Percentiles rank a stretch among this genome's conserved stretches.
These are phyloP conservation scores for Chlorella sorokiniana DNA, from an alignment of 139 green algal species.

Conservation along the genomic window DNA sequence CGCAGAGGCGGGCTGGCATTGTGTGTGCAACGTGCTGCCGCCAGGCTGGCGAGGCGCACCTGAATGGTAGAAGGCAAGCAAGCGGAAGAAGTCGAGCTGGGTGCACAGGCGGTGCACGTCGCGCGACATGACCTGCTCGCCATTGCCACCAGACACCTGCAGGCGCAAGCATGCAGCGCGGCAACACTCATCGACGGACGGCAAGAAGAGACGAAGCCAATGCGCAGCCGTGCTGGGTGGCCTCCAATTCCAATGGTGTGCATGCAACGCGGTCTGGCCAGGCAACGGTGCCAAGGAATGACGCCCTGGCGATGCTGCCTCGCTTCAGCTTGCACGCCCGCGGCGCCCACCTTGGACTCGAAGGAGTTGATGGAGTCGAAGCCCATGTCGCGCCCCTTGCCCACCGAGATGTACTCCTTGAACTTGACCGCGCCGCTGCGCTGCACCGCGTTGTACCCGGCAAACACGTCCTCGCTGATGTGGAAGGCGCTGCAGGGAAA, in stretches of 20 bases:
- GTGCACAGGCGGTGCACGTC: slow-evolving; percentile 79
- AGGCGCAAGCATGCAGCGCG: neutral
- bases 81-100: slow-evolving; percentile 81
- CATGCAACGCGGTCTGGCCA: no score
- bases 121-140: slow-evolving; percentile 82
- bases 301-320: no score
- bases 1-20: slow-evolving; percentile 5
- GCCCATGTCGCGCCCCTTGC: slow-evolving; percentile 89
- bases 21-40: neutral
- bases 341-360: slow-evolving; percentile 79
- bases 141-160: slow-evolving; percentile 75
- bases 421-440: slow-evolving; percentile 80
- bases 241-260: no score
- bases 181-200: no score
- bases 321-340: no score
- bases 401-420: slow-evolving; percentile 80
- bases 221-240: no score
- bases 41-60: slow-evolving; percentile 8
- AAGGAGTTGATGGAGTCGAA: slow-evolving; percentile 93
- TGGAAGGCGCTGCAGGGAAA: slow-evolving; percentile 48
- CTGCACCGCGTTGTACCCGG: slow-evolving; percentile 81
- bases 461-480: slow-evolving; percentile 71
- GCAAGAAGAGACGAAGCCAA: no score
- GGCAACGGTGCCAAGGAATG: neutral
- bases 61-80: slow-evolving; percentile 78